Conservation (phyloP, 495 filamentous ascomycete genomes). For the Saxophila tyrrhenica region DNA sequence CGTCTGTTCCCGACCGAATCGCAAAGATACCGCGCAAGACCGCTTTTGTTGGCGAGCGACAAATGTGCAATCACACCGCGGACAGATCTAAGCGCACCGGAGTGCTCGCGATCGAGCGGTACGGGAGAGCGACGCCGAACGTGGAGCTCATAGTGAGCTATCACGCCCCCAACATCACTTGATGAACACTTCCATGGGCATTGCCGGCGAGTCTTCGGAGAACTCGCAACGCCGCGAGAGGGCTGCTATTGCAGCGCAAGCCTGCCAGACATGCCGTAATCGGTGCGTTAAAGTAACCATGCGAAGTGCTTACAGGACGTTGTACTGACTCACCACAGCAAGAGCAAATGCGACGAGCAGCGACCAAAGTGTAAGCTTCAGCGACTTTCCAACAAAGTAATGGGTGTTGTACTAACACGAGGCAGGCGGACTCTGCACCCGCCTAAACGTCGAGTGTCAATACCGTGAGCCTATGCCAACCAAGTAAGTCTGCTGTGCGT, state of each 20-base stretch:
- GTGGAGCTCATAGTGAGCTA: not conserved
- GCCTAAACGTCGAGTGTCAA: conserved; percentile 44
- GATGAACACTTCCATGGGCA: not conserved
- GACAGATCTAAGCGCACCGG: not conserved
- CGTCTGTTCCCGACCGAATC: too few species aligned
- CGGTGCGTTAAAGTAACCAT: conserved; percentile 1
- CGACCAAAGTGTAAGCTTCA: conserved; percentile 22
- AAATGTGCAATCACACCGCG: not conserved
- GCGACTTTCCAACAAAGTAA: not conserved
- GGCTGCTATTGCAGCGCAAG: conserved; percentile 27
- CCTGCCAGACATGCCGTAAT: conserved; percentile 28
- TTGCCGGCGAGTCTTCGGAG: conserved; percentile 1
- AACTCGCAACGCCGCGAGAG: conserved; percentile 20
- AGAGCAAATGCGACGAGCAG: conserved; percentile 28
- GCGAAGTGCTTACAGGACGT: too few species aligned
- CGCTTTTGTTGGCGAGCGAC: too few species aligned
- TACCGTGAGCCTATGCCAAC: conserved; percentile 52
- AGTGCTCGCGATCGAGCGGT: not conserved
- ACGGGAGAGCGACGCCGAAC: not conserved
- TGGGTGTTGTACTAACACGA: not conserved
- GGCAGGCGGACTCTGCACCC: conserved; percentile 20
- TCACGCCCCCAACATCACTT: not conserved
- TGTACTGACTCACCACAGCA: conserved; percentile 13
- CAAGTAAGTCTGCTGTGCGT: conserved; percentile 38
- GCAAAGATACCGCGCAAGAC: too few species aligned